A percentile compares a stretch with the other conserved stretches of the same genome.
phyloP scores from a whole-genome alignment of 139 green algal genomes.

The Trebouxia sp. region DNA sequence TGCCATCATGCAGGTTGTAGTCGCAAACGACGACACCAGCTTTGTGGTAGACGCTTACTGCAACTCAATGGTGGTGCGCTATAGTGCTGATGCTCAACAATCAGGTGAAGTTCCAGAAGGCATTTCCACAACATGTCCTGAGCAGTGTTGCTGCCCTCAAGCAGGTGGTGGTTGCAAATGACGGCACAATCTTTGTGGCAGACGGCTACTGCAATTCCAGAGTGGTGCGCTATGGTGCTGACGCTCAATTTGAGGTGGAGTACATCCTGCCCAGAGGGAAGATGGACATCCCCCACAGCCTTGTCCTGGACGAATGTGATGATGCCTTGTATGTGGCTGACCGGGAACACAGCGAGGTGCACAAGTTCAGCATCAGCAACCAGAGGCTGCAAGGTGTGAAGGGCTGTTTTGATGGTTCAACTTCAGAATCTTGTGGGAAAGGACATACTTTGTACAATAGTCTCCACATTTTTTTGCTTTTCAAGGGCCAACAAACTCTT shows the following conservation, averaged over 20 bases:
- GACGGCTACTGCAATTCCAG: constrained; percentile 74
- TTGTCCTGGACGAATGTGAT: constrained; percentile 80
- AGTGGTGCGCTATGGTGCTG: constrained; percentile 44
- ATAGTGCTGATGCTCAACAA: constrained; percentile 41
- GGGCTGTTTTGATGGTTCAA: no score
- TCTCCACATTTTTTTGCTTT: no score
- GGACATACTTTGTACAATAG: no score
- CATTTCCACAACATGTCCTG: no score
- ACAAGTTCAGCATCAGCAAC: constrained; percentile 35
- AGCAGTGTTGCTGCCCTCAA: neutral
- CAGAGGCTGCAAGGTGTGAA: neutral
- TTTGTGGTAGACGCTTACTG: constrained; percentile 75
- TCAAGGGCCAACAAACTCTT: no score
- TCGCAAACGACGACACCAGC: constrained; percentile 68
- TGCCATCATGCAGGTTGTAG: constrained; percentile 77
- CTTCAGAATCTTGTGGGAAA: no score
- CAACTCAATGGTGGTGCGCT: constrained; percentile 60
- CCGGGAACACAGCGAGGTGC: constrained; percentile 54
- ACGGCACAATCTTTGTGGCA: constrained; percentile 75
- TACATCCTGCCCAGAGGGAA: constrained; percentile 26
- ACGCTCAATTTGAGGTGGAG: constrained; percentile 45
- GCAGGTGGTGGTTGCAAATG: constrained; percentile 64
- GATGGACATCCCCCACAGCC: constrained; percentile 57
- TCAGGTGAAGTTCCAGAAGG: no score
- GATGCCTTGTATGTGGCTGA: constrained; percentile 63